Percentiles rank a stretch among this genome's conserved stretches.
phyloP scores from a whole-genome alignment of 208 protist species.

The Acanthamoeba quina region DNA sequence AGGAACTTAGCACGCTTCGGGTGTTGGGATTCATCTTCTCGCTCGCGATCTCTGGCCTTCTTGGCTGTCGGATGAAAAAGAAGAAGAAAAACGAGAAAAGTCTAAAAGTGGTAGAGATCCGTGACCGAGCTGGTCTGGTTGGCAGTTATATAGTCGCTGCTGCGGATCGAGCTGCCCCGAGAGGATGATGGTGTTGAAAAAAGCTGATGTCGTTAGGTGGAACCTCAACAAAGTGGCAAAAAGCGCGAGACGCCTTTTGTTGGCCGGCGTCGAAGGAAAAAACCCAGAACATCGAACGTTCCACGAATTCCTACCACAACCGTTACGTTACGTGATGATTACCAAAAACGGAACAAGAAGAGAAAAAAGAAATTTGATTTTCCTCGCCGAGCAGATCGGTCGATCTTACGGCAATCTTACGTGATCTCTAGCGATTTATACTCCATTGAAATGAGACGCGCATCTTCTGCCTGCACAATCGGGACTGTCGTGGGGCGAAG shows the following conservation, averaged over 20 bases:
- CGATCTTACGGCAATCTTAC: not conserved
- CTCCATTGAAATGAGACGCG: not conserved
- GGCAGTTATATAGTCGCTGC: not conserved
- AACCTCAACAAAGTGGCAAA: conserved; percentile 11
- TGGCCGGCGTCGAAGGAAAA: not conserved
- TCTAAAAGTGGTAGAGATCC: not conserved
- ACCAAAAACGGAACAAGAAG: too few relatives aligned
- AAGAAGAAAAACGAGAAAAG: not conserved
- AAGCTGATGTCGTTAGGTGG: conserved; percentile 15
- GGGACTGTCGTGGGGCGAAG: not conserved
- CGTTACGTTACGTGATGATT: not conserved
- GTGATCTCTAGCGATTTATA: not conserved
- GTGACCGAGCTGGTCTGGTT: not conserved
- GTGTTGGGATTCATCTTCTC: conserved; percentile 53
- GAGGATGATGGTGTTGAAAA: not conserved
- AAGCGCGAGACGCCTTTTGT: not conserved
- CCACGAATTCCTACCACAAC: not conserved
- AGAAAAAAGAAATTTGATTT: not conserved
- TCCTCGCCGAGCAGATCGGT: not conserved
- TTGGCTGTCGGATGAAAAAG: not conserved
- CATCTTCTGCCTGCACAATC: not conserved
- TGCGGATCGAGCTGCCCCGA: not conserved
- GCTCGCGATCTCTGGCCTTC: not conserved
- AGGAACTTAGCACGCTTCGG: conserved; percentile 37
- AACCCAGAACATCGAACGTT: not conserved